Conservation (phyloP, 148 eudicot species). For the Diospyros kaki region DNA sequence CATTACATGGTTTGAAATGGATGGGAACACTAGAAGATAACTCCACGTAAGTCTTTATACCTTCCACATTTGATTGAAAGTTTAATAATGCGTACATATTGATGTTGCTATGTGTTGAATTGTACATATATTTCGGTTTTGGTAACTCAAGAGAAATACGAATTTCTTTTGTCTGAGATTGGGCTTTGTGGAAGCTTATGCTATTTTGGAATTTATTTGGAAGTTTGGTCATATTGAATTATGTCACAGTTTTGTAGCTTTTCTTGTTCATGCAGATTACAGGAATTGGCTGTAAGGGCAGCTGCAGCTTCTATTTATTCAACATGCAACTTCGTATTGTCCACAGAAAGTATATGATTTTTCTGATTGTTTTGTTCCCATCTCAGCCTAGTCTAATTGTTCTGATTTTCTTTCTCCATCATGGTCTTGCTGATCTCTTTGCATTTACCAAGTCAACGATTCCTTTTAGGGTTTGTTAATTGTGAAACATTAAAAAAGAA, state of each 20-base stretch:
- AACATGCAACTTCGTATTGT: slow-evolving; percentile 62
- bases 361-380: slow-evolving; percentile 22
- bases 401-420: not conserved
- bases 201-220: not conserved
- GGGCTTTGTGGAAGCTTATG: not conserved
- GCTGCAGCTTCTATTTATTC: slow-evolving; percentile 96
- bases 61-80: not conserved
- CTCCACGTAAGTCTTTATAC: slow-evolving; percentile 33
- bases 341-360: slow-evolving; percentile 58
- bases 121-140: no score
- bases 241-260: not conserved
- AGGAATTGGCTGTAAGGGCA: slow-evolving; percentile 62
- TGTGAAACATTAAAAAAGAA: no score
- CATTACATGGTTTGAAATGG: slow-evolving; percentile 36
- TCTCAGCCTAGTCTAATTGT: not conserved
- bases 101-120: no score
- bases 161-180: no score
- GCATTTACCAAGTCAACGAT: no score
- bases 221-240: not conserved
- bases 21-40: slow-evolving; percentile 28
- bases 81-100: not conserved
- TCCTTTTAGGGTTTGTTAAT: no score
- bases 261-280: slow-evolving; percentile 37
- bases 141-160: no score
- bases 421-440: no score